Percentiles rank a stretch among this genome's conserved stretches.
Evolutionary conservation across 257 asterid genomes (phyloP).

Genomic region (Coffea eugenioides): DNA sequence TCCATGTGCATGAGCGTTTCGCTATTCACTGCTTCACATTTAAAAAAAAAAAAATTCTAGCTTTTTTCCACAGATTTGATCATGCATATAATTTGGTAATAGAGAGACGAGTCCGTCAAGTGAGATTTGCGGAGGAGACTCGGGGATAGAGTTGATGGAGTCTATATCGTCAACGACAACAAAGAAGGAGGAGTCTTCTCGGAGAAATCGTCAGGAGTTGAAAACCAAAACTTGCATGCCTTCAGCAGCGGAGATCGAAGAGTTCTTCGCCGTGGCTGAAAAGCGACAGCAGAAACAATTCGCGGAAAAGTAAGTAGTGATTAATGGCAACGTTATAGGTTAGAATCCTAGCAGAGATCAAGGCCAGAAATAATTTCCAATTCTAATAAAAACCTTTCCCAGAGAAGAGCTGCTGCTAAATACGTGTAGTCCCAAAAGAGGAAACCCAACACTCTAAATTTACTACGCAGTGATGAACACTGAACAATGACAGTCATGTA

Average conservation of each 20-base stretch:
- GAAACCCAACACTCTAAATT: neutral
- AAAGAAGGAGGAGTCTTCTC: constrained; percentile 16
- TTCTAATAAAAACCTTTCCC: neutral
- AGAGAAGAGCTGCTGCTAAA: neutral
- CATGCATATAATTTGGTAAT: constrained; percentile 19
- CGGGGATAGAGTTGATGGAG: constrained; percentile 33
- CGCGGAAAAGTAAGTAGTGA: constrained; percentile 62
- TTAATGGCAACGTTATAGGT: too few relatives aligned
- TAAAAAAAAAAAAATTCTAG: neutral
- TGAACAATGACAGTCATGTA: neutral
- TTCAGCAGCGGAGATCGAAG: constrained; percentile 67
- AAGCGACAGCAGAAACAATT: constrained; percentile 66
- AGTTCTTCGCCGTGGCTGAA: constrained; percentile 71
- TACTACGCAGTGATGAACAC: neutral
- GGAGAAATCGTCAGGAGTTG: constrained; percentile 14
- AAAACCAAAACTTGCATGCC: constrained; percentile 34
- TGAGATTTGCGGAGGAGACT: constrained; percentile 51
- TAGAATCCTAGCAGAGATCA: neutral
- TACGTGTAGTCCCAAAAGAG: neutral
- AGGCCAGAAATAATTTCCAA: neutral
- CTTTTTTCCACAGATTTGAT: too few relatives aligned
- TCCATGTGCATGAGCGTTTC: constrained; percentile 7
- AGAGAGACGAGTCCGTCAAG: constrained; percentile 48
- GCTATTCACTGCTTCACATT: neutral
- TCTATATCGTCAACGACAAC: constrained; percentile 26